Percentiles rank a stretch among this genome's conserved stretches.
These are phyloP conservation scores for Dendrobium huoshanense DNA, from an alignment of 106 monocot genomes.

Conservation along the genomic window DNA sequence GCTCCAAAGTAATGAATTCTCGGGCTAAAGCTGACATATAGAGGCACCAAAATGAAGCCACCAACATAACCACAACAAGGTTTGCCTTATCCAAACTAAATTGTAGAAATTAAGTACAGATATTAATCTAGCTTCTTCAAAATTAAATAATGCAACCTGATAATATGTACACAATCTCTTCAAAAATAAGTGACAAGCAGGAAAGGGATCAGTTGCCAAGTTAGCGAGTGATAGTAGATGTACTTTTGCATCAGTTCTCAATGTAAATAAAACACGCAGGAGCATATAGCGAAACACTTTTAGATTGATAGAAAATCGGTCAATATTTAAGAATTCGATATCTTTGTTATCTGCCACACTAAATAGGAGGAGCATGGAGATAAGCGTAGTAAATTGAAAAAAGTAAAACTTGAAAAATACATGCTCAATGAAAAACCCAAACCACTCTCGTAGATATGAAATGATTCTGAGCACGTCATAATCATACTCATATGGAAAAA, in stretches of 20 bases:
- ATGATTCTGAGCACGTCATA: not conserved
- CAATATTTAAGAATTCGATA: not conserved
- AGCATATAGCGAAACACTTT: not conserved
- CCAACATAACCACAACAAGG: not conserved
- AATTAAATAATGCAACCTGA: not conserved
- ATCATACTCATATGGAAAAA: not conserved
- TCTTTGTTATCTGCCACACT: not conserved
- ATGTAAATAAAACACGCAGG: not conserved
- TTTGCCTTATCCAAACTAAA: not conserved
- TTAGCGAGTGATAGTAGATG: not conserved
- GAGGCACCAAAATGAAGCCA: not conserved
- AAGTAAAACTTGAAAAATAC: too few relatives aligned
- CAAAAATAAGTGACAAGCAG: not conserved
- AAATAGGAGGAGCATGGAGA: not conserved
- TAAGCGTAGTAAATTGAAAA: not conserved
- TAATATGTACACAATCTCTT: not conserved
- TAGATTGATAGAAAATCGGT: not conserved
- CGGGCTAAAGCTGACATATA: not conserved
- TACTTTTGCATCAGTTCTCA: not conserved
- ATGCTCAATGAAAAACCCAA: too few relatives aligned
- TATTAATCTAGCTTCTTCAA: not conserved
- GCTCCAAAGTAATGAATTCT: not conserved
- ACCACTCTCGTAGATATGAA: not conserved
- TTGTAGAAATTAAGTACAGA: not conserved
- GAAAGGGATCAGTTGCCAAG: not conserved